Evolutionary conservation across 208 protist species (phyloP), one percentile per base, ranked within the genome.

Genomic region (Acanthamoeba rhysodes): DNA sequence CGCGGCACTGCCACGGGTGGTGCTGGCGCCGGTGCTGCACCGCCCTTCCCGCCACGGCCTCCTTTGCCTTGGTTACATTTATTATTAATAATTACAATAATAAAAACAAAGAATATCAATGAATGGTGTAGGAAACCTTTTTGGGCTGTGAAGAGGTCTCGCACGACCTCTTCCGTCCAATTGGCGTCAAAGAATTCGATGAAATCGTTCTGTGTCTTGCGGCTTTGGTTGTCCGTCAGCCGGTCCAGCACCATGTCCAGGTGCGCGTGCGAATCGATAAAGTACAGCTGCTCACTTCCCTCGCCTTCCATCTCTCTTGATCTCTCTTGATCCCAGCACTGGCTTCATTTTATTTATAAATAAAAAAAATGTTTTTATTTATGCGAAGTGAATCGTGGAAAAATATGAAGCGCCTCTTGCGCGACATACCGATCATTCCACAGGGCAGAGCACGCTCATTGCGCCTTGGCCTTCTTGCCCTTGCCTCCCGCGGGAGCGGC

Each of bases 201-300:
- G 32, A 80, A 80, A 20, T 80, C 72, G 2, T 22, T 16, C 32
- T 80, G 48, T 37, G 72, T 48, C 34, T 50, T 80, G 16, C 22
- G 4, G 24, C 34, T 20, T 9, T 10, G 16, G 32, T 6, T 45
- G 32, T 80, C 72, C 1, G 62, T 68, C 2, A 66, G 50, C 10
- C 48, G 22, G 22, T 88, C 48, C 45, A 88, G 29, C 53, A 88
- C 53, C 50, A 88, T 55, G n/a, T 88, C 80, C 37, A 88, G 80
- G 29, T 88, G 80, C 7, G 50, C 41, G 9, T 88, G 80, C 1
- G 80, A 88, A 41, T 88, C 80, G 24, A 88, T 41, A 37, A 88
- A 88, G 53, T 24, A 10, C 80, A 88, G 18, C 80, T 12, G 37
- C 80, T 88, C 80, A 16, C 32, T 41, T 32, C 37, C 72, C 4